Evolutionary conservation across 176 grass and related monocot genomes (phyloP), one percentile per base, ranked within the genome.

Genomic region (Bonia amplexicaulis): DNA sequence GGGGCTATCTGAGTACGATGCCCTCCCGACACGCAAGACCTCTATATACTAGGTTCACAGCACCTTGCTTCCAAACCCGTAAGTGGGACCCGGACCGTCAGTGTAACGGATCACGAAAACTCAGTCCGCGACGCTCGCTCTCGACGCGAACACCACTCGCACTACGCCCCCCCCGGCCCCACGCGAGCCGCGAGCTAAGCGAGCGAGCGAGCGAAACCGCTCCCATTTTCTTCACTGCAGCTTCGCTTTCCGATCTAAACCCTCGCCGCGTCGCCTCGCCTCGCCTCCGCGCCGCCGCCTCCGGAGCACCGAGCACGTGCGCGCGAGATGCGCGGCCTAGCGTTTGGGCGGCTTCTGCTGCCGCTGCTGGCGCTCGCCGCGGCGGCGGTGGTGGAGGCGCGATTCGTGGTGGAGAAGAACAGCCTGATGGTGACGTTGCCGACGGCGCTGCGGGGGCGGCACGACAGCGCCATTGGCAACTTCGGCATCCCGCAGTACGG

Each of bases 321-420:
- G 53, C 71, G 1, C 1, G 69, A 62, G 76, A 89, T 84, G 87
- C 29, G 69, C 25, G 76, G 52, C 72, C 76, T 82, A 82, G 90
- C 87, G 82, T 68, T 88, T n/a, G 14, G 35, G 84, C 37, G 1
- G 52, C 27, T 27, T 19, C 71, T 68, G 52, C 13, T 77, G 16
- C 27, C 23, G 53, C 6, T 42, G 39, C 13, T 74, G 65, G 42
- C 23, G 71, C 66, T 84, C n/a, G 64, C 80, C 37, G 68, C 46
- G 40, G 81, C 29, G 76, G 52, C 19, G 66, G 76, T 40, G 45
- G 73, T 77, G 71, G 89, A 85, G 60, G 89, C 77, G 54, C 89
- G 90, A 58, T 98, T 98, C 86, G 96, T 98, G 80, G 96, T 98
- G 82, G 96, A 98, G 91, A 98, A 98, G 91, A 98, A 98, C 67